These are phyloP conservation scores for Diaporthe vexans DNA, from an alignment of 2,329 filamentous ascomycete genomes.

Conservation along the genomic window DNA sequence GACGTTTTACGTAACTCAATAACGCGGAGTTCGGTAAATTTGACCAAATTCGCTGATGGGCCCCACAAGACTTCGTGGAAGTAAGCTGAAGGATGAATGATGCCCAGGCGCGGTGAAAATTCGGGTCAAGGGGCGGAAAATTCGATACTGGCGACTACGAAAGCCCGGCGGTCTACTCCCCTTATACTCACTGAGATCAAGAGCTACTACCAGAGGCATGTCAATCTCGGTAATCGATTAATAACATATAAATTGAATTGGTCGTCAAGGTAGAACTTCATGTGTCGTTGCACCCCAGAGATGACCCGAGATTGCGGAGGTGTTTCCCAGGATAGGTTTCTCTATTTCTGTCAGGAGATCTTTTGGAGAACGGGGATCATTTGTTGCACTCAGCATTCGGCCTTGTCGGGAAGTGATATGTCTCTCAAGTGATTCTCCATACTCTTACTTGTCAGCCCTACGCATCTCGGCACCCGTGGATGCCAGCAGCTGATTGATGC, in stretches of 20 bases:
- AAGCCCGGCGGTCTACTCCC: background rate
- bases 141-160: background rate
- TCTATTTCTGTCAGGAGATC: background rate
- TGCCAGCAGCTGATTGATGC: slow-evolving; percentile 1
- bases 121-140: too few relatives aligned
- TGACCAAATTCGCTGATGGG: background rate
- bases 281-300: too few relatives aligned
- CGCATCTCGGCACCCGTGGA: background rate
- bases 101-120: background rate
- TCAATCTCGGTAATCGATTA: background rate
- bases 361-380: background rate
- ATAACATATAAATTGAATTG: background rate
- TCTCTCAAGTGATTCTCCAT: background rate
- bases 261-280: background rate
- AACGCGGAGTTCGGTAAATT: background rate
- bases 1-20: background rate
- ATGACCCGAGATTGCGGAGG: background rate
- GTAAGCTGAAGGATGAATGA: background rate
- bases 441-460: background rate
- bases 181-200: background rate
- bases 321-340: background rate
- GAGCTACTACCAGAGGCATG: background rate
- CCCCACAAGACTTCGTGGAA: background rate
- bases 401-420: background rate
- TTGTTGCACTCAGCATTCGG: too few relatives aligned